A percentile compares a stretch with the other conserved stretches of the same genome.
Conservation (phyloP, 805 yeast species). For the Yamadazyma tumulicola region DNA sequence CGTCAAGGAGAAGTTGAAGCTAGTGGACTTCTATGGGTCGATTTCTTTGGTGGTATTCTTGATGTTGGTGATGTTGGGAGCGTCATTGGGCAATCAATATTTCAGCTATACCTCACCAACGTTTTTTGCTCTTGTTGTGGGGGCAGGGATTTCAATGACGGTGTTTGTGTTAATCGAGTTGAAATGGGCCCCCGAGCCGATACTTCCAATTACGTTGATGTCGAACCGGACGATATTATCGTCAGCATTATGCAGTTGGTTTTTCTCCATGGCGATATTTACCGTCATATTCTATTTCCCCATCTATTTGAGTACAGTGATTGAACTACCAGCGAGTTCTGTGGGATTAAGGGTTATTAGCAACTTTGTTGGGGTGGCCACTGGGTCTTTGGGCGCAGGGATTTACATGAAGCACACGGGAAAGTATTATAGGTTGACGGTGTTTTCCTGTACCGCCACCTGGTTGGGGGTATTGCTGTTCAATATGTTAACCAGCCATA, state of each 20-base stretch:
- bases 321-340: conserved; percentile 49
- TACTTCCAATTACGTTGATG: conserved; percentile 60
- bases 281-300: conserved; percentile 69
- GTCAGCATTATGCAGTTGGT: conserved; percentile 67
- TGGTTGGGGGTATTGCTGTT: conserved; percentile 44
- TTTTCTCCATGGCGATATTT: conserved; percentile 64
- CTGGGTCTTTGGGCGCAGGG: conserved; percentile 18
- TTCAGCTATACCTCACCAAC: conserved; percentile 44
- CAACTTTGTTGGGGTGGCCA: conserved; percentile 66
- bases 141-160: conserved; percentile 21
- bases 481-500: conserved; percentile 20
- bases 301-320: conserved; percentile 56
- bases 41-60: conserved; percentile 54
- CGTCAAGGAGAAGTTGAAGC: conserved; percentile 45
- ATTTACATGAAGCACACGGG: conserved; percentile 46
- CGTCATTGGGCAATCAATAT: conserved; percentile 63
- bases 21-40: conserved; percentile 70
- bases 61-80: conserved; percentile 56
- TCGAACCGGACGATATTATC: conserved; percentile 57
- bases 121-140: conserved; percentile 30
- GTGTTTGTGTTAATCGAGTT: conserved; percentile 52
- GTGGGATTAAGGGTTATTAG: conserved; percentile 60
- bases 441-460: conserved; percentile 39
- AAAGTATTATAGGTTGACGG: conserved; percentile 49
- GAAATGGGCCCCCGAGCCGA: conserved; percentile 56